phyloP scores from a whole-genome alignment of 805 yeast genomes.

The Kazachstania psychrophila region DNA sequence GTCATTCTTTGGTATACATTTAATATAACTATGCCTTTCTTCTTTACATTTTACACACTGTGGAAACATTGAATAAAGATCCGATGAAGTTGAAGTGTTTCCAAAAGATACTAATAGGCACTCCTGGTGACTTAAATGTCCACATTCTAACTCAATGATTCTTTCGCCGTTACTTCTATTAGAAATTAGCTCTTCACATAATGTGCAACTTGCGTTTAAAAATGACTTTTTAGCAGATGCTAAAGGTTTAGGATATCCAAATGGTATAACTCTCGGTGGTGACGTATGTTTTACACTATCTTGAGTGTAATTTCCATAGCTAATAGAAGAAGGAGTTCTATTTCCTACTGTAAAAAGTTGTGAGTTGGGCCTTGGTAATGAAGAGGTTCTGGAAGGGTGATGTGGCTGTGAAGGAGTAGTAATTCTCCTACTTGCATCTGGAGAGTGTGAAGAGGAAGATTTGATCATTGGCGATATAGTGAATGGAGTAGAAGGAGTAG shows the following conservation, averaged over 20 bases:
- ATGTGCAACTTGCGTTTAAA: constrained; percentile 22
- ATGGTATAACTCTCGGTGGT: constrained; percentile 12
- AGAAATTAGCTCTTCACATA: constrained; percentile 45
- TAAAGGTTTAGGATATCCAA: constrained; percentile 8
- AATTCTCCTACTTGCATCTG: background rate
- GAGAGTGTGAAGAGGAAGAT: constrained; percentile 1
- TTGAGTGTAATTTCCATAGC: no score
- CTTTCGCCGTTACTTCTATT: constrained; percentile 38
- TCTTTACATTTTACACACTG: constrained; percentile 17
- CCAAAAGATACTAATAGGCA: constrained; percentile 40
- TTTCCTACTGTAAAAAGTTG: background rate
- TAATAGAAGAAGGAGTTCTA: background rate
- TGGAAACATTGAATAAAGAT: constrained; percentile 23
- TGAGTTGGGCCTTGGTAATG: constrained; percentile 23
- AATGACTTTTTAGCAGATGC: constrained; percentile 20
- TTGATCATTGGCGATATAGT: constrained; percentile 1
- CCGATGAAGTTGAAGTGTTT: constrained; percentile 4
- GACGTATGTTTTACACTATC: background rate
- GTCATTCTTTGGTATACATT: constrained; percentile 24
- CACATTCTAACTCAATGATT: constrained; percentile 43
- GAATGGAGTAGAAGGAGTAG: constrained; percentile 6
- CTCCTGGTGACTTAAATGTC: constrained; percentile 49
- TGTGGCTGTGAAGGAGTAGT: constrained; percentile 1
- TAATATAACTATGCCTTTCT: constrained; percentile 7
- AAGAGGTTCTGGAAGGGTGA: constrained; percentile 20